phyloP scores from a whole-genome alignment of 2,329 filamentous ascomycete genomes.

The Cladosporium velox region DNA sequence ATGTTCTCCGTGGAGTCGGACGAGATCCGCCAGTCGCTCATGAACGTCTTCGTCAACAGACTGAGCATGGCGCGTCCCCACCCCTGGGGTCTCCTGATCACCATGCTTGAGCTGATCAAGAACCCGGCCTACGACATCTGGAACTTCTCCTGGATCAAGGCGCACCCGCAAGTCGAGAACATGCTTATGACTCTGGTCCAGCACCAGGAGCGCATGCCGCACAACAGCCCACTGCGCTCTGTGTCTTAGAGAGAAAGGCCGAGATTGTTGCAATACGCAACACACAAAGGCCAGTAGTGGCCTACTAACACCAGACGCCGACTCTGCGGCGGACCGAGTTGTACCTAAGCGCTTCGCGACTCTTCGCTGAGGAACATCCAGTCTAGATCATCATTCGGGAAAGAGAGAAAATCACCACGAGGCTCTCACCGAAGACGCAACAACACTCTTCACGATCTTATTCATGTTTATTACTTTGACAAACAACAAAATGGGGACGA shows the following conservation, averaged over 20 bases:
- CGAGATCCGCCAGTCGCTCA: slow-evolving; percentile 88
- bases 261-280: background rate
- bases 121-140: slow-evolving; percentile 91
- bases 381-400: background rate
- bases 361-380: background rate
- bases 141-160: slow-evolving; percentile 88
- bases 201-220: slow-evolving; percentile 28
- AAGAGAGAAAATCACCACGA: background rate
- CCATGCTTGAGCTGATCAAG: slow-evolving; percentile 84
- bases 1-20: slow-evolving; percentile 69
- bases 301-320: background rate
- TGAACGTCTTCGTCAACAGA: slow-evolving; percentile 83
- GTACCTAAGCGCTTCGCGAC: slow-evolving; percentile 1
- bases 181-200: slow-evolving; percentile 37
- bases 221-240: slow-evolving; percentile 17
- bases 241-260: slow-evolving; percentile 7
- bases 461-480: slow-evolving; percentile 19
- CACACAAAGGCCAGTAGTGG: background rate
- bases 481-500: background rate
- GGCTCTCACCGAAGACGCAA: slow-evolving; percentile 5
- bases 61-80: slow-evolving; percentile 87
- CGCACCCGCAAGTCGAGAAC: slow-evolving; percentile 72
- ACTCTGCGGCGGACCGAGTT: background rate
- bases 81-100: slow-evolving; percentile 91
- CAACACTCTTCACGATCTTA: background rate